These are phyloP conservation scores for Colletotrichum cordylinicola DNA, from an alignment of 2,329 filamentous ascomycete genomes.

Conservation along the genomic window DNA sequence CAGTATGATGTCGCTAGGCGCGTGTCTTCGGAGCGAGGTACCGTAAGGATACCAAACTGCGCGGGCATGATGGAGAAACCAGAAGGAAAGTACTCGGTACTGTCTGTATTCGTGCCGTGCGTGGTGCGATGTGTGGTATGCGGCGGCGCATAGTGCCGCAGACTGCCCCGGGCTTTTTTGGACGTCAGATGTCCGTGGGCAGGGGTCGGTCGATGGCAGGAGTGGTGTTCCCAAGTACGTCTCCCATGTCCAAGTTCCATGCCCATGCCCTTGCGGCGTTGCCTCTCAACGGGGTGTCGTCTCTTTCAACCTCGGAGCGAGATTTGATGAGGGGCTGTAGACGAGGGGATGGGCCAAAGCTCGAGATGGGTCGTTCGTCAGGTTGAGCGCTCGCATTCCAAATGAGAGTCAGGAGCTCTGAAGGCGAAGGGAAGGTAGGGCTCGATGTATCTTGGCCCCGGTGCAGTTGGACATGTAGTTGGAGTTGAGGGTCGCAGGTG, in stretches of 20 bases:
- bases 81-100: neutral
- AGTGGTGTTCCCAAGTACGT: neutral
- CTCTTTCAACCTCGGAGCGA: neutral
- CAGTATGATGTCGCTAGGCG: neutral
- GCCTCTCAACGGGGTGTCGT: neutral
- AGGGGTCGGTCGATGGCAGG: neutral
- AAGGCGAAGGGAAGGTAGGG: neutral
- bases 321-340: neutral
- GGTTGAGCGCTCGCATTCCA: neutral
- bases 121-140: neutral
- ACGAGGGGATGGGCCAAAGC: neutral
- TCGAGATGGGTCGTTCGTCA: neutral
- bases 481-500: neutral
- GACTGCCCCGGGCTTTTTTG: neutral
- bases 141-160: neutral
- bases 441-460: neutral
- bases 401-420: neutral
- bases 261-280: neutral
- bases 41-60: neutral
- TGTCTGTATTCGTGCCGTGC: neutral
- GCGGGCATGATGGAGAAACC: neutral
- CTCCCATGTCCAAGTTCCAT: neutral
- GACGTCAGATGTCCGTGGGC: slow-evolving; percentile 6
- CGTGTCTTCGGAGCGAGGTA: neutral
- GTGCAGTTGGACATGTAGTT: neutral